Conservation (phyloP, 306 rosid genomes). For the Canavalia ensiformis region DNA sequence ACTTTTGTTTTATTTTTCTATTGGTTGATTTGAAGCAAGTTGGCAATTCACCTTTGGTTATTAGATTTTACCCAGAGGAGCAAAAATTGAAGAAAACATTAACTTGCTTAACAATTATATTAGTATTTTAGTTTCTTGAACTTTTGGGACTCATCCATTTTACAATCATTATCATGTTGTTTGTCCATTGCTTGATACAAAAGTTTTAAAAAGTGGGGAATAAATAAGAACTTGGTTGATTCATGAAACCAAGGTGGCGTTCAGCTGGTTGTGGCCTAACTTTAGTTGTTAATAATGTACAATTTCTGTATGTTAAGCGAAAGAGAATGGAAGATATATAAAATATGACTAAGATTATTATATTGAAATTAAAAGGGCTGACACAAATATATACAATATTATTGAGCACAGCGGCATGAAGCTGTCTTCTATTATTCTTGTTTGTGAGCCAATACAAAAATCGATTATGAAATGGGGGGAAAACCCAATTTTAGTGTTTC, state of each 20-base stretch:
- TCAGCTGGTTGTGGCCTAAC: slow-evolving; percentile 42
- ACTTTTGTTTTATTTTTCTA: slow-evolving; percentile 8
- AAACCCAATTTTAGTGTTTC: slow-evolving; percentile 22
- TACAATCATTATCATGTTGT: background rate
- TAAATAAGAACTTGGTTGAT: slow-evolving; percentile 36
- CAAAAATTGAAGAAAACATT: background rate
- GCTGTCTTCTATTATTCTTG: slow-evolving; percentile 42
- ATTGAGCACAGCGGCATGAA: slow-evolving; percentile 36
- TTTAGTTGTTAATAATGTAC: slow-evolving; percentile 45
- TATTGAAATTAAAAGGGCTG: background rate
- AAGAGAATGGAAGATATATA: slow-evolving; percentile 20
- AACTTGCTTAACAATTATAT: slow-evolving; percentile 8
- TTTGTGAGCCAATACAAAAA: slow-evolving; percentile 39
- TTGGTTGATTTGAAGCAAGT: slow-evolving; percentile 32
- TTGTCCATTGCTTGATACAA: slow-evolving; percentile 10
- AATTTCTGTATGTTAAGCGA: slow-evolving; percentile 29
- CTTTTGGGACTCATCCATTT: slow-evolving; percentile 18
- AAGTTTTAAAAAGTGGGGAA: background rate
- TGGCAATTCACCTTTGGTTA: slow-evolving; percentile 11
- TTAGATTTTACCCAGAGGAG: background rate
- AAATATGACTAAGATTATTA: slow-evolving; percentile 7
- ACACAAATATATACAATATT: slow-evolving; percentile 16
- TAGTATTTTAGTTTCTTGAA: background rate
- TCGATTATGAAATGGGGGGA: background rate
- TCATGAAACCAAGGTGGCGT: slow-evolving; percentile 48